Percentiles rank a stretch among this genome's conserved stretches.
These are phyloP conservation scores for Drechslera avenae DNA, from an alignment of 2,329 filamentous ascomycete genomes.

Conservation along the genomic window DNA sequence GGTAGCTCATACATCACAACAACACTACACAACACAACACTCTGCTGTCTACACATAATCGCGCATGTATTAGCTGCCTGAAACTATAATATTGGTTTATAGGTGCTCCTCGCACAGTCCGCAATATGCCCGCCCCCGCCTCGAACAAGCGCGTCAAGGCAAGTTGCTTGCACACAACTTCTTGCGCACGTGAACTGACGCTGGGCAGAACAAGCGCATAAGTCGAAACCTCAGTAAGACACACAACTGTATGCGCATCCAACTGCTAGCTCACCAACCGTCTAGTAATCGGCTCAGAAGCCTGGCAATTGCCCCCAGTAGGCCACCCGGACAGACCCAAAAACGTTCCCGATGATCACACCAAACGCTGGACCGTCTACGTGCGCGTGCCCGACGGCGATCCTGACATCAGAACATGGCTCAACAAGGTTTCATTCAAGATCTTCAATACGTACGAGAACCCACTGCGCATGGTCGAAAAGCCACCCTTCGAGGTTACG, in stretches of 20 bases:
- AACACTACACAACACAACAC: neutral
- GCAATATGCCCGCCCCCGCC: constrained; percentile 58
- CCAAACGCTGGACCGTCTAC: constrained; percentile 95
- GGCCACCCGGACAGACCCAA: constrained; percentile 67
- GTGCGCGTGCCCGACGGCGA: constrained; percentile 88
- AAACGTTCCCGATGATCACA: constrained; percentile 84
- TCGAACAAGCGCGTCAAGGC: constrained; percentile 60
- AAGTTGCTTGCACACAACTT: constrained; percentile 4
- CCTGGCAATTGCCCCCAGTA: constrained; percentile 68
- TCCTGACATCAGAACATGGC: constrained; percentile 87
- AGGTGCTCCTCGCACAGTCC: neutral
- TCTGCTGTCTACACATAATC: neutral
- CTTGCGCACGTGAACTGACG: constrained; percentile 18
- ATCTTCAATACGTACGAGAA: constrained; percentile 97
- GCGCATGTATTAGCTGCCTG: neutral
- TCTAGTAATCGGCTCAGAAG: constrained; percentile 57
- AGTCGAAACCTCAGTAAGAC: constrained; percentile 47
- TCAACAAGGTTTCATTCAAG: constrained; percentile 97
- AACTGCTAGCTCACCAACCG: constrained; percentile 26
- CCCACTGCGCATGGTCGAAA: constrained; percentile 75
- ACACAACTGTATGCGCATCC: neutral
- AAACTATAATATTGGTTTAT: neutral
- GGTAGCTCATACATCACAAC: neutral
- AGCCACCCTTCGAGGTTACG: constrained; percentile 78
- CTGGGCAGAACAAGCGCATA: constrained; percentile 47